Percentiles rank a stretch among this genome's conserved stretches.
Evolutionary conservation across 2,329 filamentous ascomycete genomes (phyloP).

Genomic region (Chrysosporium keratinophilum): DNA sequence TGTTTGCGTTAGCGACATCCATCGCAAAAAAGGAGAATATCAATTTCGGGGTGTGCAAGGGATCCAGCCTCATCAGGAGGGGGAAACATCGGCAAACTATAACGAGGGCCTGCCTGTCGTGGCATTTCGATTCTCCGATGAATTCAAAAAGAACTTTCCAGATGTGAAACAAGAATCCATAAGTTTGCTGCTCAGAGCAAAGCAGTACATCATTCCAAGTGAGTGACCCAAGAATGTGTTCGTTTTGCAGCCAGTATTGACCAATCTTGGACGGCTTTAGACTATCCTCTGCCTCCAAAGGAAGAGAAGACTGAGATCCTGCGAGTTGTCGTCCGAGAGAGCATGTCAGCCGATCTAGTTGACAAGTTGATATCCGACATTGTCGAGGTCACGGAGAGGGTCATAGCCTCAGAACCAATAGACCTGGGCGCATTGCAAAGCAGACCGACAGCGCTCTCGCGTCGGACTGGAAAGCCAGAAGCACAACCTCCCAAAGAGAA

Average conservation of each 20-base stretch:
- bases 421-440: conserved; percentile 45
- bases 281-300: conserved; percentile 55
- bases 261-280: conserved; percentile 20
- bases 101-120: conserved; percentile 58
- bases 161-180: conserved; percentile 56
- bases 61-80: conserved; percentile 32
- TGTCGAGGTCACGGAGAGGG: conserved; percentile 48
- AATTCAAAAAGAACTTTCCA: conserved; percentile 50
- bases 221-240: conserved; percentile 18
- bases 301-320: conserved; percentile 56
- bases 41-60: conserved; percentile 35
- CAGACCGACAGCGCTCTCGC: conserved; percentile 32
- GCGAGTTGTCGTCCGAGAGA: conserved; percentile 57
- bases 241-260: background rate
- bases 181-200: conserved; percentile 52
- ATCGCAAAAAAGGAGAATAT: conserved; percentile 45
- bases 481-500: background rate
- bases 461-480: conserved; percentile 24
- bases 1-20: conserved; percentile 54
- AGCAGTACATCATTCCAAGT: conserved; percentile 62
- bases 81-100: conserved; percentile 50
- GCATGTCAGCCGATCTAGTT: conserved; percentile 57
- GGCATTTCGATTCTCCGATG: conserved; percentile 53
- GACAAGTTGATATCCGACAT: conserved; percentile 54
- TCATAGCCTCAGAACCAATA: conserved; percentile 46